Evolutionary conservation across 2,329 filamentous ascomycete genomes (phyloP), one percentile per base, ranked within the genome.

Genomic region (Penicillium hesseltinei): DNA sequence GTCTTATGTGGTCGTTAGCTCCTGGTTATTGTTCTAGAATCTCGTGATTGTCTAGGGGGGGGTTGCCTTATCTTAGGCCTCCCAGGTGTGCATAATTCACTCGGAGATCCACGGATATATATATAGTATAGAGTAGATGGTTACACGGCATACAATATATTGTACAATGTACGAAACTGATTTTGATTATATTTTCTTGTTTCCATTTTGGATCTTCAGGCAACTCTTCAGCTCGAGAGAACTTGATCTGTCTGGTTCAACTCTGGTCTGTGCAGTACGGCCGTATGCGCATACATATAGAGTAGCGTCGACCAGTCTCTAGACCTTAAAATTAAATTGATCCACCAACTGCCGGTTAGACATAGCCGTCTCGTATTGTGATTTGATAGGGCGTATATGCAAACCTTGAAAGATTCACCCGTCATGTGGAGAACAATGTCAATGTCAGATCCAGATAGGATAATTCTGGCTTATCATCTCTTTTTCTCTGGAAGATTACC

Each of bases 201-300:
- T 23, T 31, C 5, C 1, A 15, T 33, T 45, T 40, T 27, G 38
- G 44, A 31, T 55, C 35, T 29, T 17, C 54, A 46, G 33, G 21
- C 29, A 6, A 43, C 48, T 52, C 54, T 46, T 56, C 42, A 52
- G 25, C 40, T 21, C 27, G 6, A 19, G 10, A n/a, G 35, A 40
- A 46, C 33, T 23, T 13, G 35, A 46, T 42, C 33, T 51, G 33
- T 21, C 39, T 7, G 17, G 21, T 9, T 39, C 19, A 38, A 27
- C 19, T 29, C 17, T 54, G 47, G 54, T 51, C 54, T 45, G 54
- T 56, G 54, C 40, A 45, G 47, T 44, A 50, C 38, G 4, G 19
- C 10, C 25, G 29, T 21, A 33, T 17, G 11, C 15, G 11, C 29
- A 46, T 23, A 46, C 19, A 23, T 23, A 33, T 43, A n/a, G 40